phyloP scores from a whole-genome alignment of 495 filamentous ascomycete genomes.

The Penicillium subrubescens region DNA sequence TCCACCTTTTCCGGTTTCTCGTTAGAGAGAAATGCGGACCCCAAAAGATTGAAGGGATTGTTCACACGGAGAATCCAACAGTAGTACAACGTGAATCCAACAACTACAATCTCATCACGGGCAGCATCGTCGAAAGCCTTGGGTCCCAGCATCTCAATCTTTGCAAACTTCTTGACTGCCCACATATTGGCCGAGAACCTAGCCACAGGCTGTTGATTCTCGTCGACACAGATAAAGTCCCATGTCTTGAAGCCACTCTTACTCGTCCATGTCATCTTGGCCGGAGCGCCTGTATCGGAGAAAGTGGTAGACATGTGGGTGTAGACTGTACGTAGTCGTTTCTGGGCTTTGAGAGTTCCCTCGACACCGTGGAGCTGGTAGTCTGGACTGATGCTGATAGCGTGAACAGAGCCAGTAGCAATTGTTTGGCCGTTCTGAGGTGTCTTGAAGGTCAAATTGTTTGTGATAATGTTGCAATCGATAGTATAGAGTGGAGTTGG shows the following conservation, averaged over 20 bases:
- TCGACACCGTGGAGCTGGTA: conserved; percentile 20
- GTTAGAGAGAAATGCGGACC: conserved; percentile 12
- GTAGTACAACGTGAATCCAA: conserved; percentile 24
- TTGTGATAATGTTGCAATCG: conserved; percentile 17
- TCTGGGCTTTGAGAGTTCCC: conserved; percentile 23
- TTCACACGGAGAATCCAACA: conserved; percentile 18
- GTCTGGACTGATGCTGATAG: conserved; percentile 19
- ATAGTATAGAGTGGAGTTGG: conserved; percentile 11
- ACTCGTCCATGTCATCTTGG: conserved; percentile 26
- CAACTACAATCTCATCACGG: conserved; percentile 30
- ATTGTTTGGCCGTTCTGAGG: conserved; percentile 8
- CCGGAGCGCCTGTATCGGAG: conserved; percentile 17
- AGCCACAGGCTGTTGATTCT: conserved; percentile 22
- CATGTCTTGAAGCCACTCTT: conserved; percentile 23
- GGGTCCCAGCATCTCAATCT: conserved; percentile 22
- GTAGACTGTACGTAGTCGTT: conserved; percentile 21
- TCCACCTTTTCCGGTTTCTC: conserved; percentile 8
- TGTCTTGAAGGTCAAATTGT: conserved; percentile 12
- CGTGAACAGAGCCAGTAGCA: conserved; percentile 19
- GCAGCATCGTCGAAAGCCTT: conserved; percentile 15
- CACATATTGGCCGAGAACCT: conserved; percentile 23
- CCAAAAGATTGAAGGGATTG: conserved; percentile 15
- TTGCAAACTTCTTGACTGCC: conserved; percentile 25
- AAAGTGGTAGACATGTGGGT: conserved; percentile 23
- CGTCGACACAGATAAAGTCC: conserved; percentile 28